Percentiles rank a stretch among this genome's conserved stretches.
Evolutionary conservation across 2,329 filamentous ascomycete genomes (phyloP).

Genomic region (Colletotrichum sp.): DNA sequence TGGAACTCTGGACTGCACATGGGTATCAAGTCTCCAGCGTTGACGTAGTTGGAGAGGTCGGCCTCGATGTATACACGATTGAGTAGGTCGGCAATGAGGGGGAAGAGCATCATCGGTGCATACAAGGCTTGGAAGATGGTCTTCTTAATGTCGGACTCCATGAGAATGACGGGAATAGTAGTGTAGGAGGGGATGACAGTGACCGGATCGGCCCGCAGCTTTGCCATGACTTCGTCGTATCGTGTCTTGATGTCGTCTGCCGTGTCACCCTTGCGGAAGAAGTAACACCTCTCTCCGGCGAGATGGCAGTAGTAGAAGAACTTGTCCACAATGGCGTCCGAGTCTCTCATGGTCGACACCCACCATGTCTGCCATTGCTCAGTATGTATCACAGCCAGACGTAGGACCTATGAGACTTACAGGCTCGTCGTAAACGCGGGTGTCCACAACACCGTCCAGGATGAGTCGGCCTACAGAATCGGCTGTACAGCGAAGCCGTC

Average conservation of each 20-base stretch:
- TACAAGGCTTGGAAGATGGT: slow-evolving; percentile 41
- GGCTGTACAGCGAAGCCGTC: background rate
- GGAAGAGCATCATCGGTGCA: slow-evolving; percentile 33
- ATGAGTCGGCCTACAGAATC: slow-evolving; percentile 34
- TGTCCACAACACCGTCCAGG: slow-evolving; percentile 33
- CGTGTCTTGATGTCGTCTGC: slow-evolving; percentile 28
- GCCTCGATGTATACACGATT: slow-evolving; percentile 31
- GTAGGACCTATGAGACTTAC: slow-evolving; percentile 2
- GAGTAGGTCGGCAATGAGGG: slow-evolving; percentile 36
- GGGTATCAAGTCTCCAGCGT: slow-evolving; percentile 11
- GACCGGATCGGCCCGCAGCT: slow-evolving; percentile 37
- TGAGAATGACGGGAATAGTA: slow-evolving; percentile 39
- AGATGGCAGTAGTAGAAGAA: slow-evolving; percentile 55
- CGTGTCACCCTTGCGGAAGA: slow-evolving; percentile 41
- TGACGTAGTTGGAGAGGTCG: slow-evolving; percentile 2
- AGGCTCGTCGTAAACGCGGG: slow-evolving; percentile 38
- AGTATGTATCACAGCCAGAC: background rate
- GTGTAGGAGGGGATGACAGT: slow-evolving; percentile 30
- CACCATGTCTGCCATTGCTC: slow-evolving; percentile 24
- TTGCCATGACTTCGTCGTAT: slow-evolving; percentile 34
- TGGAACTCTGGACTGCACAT: slow-evolving; percentile 9
- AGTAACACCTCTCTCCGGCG: slow-evolving; percentile 41
- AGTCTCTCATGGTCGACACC: slow-evolving; percentile 44
- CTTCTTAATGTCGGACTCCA: slow-evolving; percentile 40
- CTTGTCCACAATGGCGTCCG: slow-evolving; percentile 48